These are phyloP conservation scores for Thelonectria discophora DNA, from an alignment of 2,329 filamentous ascomycete species.

Conservation along the genomic window DNA sequence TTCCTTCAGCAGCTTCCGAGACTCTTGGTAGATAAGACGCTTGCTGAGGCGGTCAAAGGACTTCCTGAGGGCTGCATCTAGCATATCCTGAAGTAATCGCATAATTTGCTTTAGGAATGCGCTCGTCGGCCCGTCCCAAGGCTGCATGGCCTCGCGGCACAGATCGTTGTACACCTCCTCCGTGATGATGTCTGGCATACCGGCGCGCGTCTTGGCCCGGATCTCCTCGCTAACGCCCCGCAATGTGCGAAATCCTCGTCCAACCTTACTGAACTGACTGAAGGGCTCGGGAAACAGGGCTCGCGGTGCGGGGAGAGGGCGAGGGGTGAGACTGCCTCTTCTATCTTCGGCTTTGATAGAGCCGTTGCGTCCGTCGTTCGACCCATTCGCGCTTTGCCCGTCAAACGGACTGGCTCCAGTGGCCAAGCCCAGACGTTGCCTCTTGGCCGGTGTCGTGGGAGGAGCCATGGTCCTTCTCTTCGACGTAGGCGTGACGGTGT, in stretches of 20 bases:
- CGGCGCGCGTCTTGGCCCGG: constrained; percentile 61
- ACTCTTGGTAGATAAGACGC: constrained; percentile 60
- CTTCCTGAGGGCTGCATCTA: constrained; percentile 56
- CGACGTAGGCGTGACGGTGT: constrained; percentile 38
- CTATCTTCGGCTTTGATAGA: constrained; percentile 53
- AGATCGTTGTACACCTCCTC: constrained; percentile 68
- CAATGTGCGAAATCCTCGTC: constrained; percentile 56
- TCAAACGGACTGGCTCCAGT: constrained; percentile 15
- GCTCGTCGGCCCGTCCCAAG: constrained; percentile 65
- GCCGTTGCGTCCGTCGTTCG: constrained; percentile 24
- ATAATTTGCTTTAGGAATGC: constrained; percentile 60
- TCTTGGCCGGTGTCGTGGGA: constrained; percentile 48
- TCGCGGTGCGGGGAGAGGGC: constrained; percentile 25
- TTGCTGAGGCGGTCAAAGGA: constrained; percentile 59
- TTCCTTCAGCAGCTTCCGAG: constrained; percentile 51
- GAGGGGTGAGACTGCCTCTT: constrained; percentile 33
- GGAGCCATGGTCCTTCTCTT: constrained; percentile 44
- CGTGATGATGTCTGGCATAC: constrained; percentile 67
- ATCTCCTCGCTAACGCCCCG: constrained; percentile 64
- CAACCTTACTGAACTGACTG: constrained; percentile 49
- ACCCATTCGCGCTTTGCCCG: constrained; percentile 1
- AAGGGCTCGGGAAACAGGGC: constrained; percentile 49
- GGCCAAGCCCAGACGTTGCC: constrained; percentile 38
- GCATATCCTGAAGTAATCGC: constrained; percentile 55
- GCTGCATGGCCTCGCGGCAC: constrained; percentile 63